phyloP scores from a whole-genome alignment of 2,329 filamentous ascomycete species.

The Xylariaceae sp. region DNA sequence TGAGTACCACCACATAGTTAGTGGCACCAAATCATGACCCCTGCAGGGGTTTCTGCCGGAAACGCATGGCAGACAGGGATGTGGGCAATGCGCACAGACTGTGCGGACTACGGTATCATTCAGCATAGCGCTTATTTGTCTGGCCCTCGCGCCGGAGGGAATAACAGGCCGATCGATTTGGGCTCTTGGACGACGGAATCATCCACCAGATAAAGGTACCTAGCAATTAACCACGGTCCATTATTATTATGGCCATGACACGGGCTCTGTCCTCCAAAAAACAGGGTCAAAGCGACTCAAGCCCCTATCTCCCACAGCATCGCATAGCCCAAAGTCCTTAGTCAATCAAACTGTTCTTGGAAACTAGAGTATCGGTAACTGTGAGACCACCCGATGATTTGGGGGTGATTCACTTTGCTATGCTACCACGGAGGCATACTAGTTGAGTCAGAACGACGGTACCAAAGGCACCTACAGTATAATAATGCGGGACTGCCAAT shows the following conservation, averaged over 20 bases:
- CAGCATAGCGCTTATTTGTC: slow-evolving; percentile 30
- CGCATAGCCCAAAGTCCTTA: not conserved
- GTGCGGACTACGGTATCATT: not conserved
- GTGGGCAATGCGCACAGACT: not conserved
- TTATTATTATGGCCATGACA: no score
- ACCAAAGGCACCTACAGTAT: no score
- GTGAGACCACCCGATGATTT: not conserved
- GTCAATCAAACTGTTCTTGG: not conserved
- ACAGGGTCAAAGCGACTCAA: not conserved
- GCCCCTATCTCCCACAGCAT: not conserved
- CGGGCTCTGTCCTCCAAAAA: no score
- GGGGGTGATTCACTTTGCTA: no score
- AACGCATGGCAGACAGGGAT: slow-evolving; percentile 25
- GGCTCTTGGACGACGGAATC: slow-evolving; percentile 7
- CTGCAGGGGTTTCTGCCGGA: slow-evolving; percentile 20
- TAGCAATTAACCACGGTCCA: no score
- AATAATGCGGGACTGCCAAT: no score
- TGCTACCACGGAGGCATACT: no score
- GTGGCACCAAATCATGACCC: not conserved
- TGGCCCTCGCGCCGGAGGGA: slow-evolving; percentile 29
- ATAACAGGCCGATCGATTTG: slow-evolving; percentile 26
- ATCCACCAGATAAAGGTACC: no score
- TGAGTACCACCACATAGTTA: slow-evolving; percentile 5
- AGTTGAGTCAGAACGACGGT: not conserved
- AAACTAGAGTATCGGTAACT: not conserved